These are phyloP conservation scores for Orbilia oligospora DNA, from an alignment of 2,329 filamentous ascomycete genomes.

Conservation along the genomic window DNA sequence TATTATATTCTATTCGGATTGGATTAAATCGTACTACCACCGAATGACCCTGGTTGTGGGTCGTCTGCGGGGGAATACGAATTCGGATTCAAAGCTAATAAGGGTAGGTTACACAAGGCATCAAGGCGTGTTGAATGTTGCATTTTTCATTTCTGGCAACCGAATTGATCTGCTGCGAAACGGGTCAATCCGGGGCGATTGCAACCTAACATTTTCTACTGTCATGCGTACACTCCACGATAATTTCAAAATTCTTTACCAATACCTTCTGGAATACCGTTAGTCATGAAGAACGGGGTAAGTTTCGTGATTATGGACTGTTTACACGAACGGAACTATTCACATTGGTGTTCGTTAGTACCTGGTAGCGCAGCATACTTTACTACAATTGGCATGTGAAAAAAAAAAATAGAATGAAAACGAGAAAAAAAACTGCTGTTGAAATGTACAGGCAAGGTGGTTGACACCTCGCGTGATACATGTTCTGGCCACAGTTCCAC, in stretches of 20 bases:
- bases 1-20: no score
- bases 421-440: not conserved
- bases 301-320: not conserved
- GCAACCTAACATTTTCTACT: not conserved
- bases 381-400: constrained; percentile 42
- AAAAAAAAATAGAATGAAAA: constrained; percentile 5
- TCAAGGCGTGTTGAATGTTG: constrained; percentile 6
- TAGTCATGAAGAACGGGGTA: constrained; percentile 9
- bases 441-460: constrained; percentile 15
- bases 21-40: no score
- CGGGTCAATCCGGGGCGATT: not conserved
- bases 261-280: not conserved
- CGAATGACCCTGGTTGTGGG: not conserved
- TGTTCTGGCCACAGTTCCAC: constrained; percentile 30
- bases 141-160: constrained; percentile 7
- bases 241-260: not conserved
- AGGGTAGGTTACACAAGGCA: constrained; percentile 16
- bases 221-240: not conserved
- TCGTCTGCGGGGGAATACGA: not conserved
- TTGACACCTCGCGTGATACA: constrained; percentile 16
- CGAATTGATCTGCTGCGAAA: not conserved
- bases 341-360: not conserved
- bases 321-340: not conserved
- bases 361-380: not conserved
- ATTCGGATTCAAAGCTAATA: not conserved